Base-by-base conservation (phyloP, 208 protist species). In the Acanthamoeba quina region DNA sequence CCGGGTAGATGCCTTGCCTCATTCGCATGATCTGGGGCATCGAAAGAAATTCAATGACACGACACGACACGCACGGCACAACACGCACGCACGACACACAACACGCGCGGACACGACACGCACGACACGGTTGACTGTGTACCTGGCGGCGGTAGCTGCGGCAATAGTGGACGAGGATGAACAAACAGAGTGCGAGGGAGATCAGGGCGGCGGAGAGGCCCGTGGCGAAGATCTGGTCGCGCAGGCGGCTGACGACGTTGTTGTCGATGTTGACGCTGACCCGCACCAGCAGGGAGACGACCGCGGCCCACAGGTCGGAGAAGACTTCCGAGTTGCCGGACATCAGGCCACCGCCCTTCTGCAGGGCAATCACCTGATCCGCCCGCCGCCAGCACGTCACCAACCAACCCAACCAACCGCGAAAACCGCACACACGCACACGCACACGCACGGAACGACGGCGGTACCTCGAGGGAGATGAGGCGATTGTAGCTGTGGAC, bases 401-500 rank as follows among this genome's bases (percentile, higher is more conserved):
- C 49, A 26, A 52, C 3, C 49, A 26, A 60, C 21, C 1, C 47
- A 31, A 54, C 19, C 37, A 72, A n/a, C 64, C 31, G 11, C 54
- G 2, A 58, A 13, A 13, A 58, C 34, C 34, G 34, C 3, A 58
- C 54, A 3, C 44, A 47, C 44, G 2, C 49, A 54, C 49, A 54
- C 52, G 52, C 52, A 13, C 52, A 56, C 17, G 47, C 31, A 26
- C 24, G 7, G 0, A 47, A 92, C 11, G 5, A 5, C 94, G 3
- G 91, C 99, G 99, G 95, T 99, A 99, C 95, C 97, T 99, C 15
- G 99, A 99, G 96, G 99, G 99, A 49, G 99, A 99, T 24, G 99
- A 99, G 31, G 99, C 99, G 98, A 99, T 99, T 60, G 97, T 99
- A 11, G 99, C 99, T 10, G 99, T 99, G 95, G 99, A 99, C 52